Evolutionary conservation across 257 asterid genomes (phyloP).

Genomic region (Ballota nigra): DNA sequence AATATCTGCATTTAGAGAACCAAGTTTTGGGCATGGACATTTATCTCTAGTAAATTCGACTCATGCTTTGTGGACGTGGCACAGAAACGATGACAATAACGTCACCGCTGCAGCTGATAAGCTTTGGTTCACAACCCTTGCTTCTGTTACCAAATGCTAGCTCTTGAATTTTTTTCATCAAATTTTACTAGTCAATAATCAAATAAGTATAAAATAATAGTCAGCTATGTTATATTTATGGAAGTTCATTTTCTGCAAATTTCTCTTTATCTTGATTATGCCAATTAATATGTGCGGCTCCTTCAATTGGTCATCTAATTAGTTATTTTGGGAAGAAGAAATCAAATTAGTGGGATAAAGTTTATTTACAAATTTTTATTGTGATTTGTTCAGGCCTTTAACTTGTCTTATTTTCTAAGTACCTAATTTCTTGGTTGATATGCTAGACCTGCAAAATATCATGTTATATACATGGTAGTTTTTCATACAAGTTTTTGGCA

Average conservation of each 20-base stretch:
- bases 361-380: no score
- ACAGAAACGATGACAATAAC: slow-evolving; percentile 52
- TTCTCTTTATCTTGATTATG: neutral
- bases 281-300: no score
- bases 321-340: no score
- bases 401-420: no score
- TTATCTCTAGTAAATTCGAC: slow-evolving; percentile 50
- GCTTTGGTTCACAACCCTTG: slow-evolving; percentile 50
- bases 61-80: slow-evolving; percentile 84
- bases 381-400: no score
- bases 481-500: no score
- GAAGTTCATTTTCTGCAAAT: neutral
- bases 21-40: slow-evolving; percentile 90
- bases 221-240: neutral
- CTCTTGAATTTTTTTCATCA: neutral
- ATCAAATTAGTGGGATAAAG: no score
- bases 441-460: neutral
- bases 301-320: no score
- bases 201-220: no score
- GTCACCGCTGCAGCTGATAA: slow-evolving; percentile 44
- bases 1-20: slow-evolving; percentile 67
- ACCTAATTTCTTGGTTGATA: no score
- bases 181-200: neutral
- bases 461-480: no score
- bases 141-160: slow-evolving; percentile 39